Base-by-base conservation (phyloP, 441 rosid species). In the Euphorbia neoarborescens region DNA sequence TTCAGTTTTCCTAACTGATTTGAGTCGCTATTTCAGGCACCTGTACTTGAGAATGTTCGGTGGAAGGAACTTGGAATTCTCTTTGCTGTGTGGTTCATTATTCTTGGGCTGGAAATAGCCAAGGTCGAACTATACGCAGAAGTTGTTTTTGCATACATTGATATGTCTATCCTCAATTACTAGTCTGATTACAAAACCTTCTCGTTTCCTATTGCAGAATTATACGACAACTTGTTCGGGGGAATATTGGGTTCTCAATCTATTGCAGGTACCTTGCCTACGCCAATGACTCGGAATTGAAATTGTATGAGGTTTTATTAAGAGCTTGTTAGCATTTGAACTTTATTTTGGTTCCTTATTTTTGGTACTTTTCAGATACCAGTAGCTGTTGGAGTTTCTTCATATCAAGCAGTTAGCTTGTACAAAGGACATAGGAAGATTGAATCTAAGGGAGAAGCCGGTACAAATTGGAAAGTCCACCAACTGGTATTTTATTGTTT, bases 11-110 rank as follows among this genome's bases (percentile, higher is more conserved):
- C 14, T 37, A n/a, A 65, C 64, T 63, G 58, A 65, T 56, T 46
- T 68, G 22, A 20, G 38, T 70, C 8, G 69, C 65, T 48, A 64
- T 78, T 42, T 34, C 79, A 87, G 91, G 89, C 81, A 44, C 65
- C 87, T 32, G 19, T 87, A 66, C 32, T 72, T 17, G 82, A 87
- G 66, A 87, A 87, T 46, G 81, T 85, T 40, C 24, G 25, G 8
- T 84, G 88, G 88, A 80, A 76, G 67, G 85, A 87, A 65, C 79
- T 85, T 59, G 85, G 88, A 74, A 42, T 87, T 53, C 85, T 87
- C 34, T 32, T 80, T 27, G 70, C 71, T 59, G 86, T 88, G 51
- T 88, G 87, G 90, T 62, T 70, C 24, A 48, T 75, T 70, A 77
- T 84, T 35, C 90, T 88, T 9, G 81, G 68, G 20, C 68, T 88